Evolutionary conservation across 2,329 filamentous ascomycete genomes (phyloP), one percentile per base, ranked within the genome.

Genomic region (Sclerotinia spermophila): DNA sequence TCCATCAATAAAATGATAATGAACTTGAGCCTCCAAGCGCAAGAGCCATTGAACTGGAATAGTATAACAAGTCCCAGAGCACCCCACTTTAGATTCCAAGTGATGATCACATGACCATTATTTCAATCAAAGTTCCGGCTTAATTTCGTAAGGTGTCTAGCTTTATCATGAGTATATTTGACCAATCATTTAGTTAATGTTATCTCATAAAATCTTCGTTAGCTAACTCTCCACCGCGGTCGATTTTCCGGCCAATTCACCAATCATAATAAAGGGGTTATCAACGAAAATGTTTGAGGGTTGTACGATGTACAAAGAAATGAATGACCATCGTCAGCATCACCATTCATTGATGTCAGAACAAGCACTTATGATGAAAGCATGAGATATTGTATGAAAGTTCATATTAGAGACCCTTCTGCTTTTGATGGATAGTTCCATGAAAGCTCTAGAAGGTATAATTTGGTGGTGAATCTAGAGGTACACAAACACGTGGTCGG

Each of bases 221-320:
- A 40, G 33, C n/a, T 24, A 17, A 19, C 62, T 44, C 68, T 68
- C 71, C 68, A 73, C 71, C 59, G 70, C 72, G 68, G 61, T 66
- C 40, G 33, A 56, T 45, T 55, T 74, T 73, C 73, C 73, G 73
- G 73, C 73, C 73, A 73, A 73, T 68, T 67, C 33, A 58, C 73
- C 73, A 74, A 73, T 73, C 48, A 70, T 38, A 71, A 40, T 24
- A 62, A 51, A 58, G 68, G 58, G 65, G 68, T 38, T 65, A 48
- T 64, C 40, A n/a, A 40, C 21, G 15, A 38, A 53, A 8, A 35
- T 51, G 5, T 58, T 69, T 58, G n/a, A 30, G 33, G 58, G 15
- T 40, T 55, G 15, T n/a, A n/a, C n/a, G n/a, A n/a, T n/a, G 3
- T 62, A 45, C 59, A 67, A 72, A 71, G 62, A 66, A 55, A 38